phyloP scores from a whole-genome alignment of 176 grass and related monocot species.

The Musa acuminata region DNA sequence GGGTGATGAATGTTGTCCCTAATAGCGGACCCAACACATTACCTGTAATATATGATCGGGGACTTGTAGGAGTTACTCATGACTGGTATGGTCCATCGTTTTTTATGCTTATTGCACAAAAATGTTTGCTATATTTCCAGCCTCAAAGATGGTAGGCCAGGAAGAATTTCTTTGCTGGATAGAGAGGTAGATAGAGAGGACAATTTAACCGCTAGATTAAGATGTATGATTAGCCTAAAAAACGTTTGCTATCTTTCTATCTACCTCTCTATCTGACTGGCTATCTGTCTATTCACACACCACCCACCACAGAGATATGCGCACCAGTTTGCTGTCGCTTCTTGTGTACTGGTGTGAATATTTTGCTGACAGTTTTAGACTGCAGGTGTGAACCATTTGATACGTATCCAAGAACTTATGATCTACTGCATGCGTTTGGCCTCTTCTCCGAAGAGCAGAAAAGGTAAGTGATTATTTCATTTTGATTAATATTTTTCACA shows the following conservation, averaged over 20 bases:
- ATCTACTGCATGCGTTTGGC: constrained; percentile 42
- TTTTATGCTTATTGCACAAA: not conserved
- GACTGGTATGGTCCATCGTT: constrained; percentile 51
- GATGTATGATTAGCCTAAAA: no score
- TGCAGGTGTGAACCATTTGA: constrained; percentile 49
- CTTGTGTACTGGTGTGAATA: not conserved
- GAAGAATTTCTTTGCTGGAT: not conserved
- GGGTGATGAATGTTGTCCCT: constrained; percentile 99
- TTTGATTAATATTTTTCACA: not conserved
- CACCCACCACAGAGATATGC: no score
- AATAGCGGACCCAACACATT: constrained; percentile 65
- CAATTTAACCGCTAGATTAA: no score
- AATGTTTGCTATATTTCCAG: not conserved
- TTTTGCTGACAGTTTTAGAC: not conserved
- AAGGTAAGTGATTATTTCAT: constrained; percentile 12
- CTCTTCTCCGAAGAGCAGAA: constrained; percentile 39
- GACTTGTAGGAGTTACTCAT: constrained; percentile 87
- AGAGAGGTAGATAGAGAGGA: no score
- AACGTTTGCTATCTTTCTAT: no score
- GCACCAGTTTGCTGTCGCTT: no score
- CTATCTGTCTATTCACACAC: no score
- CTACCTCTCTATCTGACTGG: no score
- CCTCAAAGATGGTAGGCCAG: not conserved
- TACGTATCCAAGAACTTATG: constrained; percentile 53
- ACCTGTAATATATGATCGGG: constrained; percentile 84